Base-by-base conservation (phyloP, 306 rosid species). In the Coriaria nepalensis region DNA sequence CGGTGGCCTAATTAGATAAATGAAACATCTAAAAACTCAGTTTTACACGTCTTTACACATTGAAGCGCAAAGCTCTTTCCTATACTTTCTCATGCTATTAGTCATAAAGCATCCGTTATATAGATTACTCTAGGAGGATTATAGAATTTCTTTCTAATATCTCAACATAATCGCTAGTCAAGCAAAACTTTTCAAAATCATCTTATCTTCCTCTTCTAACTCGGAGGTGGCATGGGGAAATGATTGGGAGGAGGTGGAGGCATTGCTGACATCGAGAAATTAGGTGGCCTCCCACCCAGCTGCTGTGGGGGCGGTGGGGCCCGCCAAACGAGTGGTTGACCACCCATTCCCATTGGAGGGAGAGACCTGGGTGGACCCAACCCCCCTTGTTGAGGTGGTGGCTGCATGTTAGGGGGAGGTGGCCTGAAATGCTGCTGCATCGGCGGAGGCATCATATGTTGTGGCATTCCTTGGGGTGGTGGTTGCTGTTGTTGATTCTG, bases 281-380 rank as follows among this genome's bases (percentile, higher is more conserved):
- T 55, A 0, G 47, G 63, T 33, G 90, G 93, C 55, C 79, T 73
- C 37, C 71, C 74, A 7, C 60, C 72, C 39, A 70, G 83, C 53
- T 73, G 93, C 64, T 78, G 94, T 3, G 78, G 83, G 4, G 93
- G 93, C 1, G 93, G 95, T 0, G 75, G 92, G 4, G 87, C 94
- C 33, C 83, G 76, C 98, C 98, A 85, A 45, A 75, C 48, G 6
- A 66, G 79, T 40, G 72, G 93, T 57, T 73, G 95, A 57, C 78
- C 69, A 57, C 77, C 82, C 98, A 92, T 85, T 33, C 70, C 78
- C 66, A 79, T 45, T 2, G 98, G 98, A 7, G 96, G 98, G 9
- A 90, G 81, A 40, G 64, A 73, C 60, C 93, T 79, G 15, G 81
- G 90, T 49, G 86, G 92, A 47, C 47, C 70, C 0, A 37, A 67